Evolutionary conservation across 306 rosid species (phyloP).

Genomic region (Parietaria judaica): DNA sequence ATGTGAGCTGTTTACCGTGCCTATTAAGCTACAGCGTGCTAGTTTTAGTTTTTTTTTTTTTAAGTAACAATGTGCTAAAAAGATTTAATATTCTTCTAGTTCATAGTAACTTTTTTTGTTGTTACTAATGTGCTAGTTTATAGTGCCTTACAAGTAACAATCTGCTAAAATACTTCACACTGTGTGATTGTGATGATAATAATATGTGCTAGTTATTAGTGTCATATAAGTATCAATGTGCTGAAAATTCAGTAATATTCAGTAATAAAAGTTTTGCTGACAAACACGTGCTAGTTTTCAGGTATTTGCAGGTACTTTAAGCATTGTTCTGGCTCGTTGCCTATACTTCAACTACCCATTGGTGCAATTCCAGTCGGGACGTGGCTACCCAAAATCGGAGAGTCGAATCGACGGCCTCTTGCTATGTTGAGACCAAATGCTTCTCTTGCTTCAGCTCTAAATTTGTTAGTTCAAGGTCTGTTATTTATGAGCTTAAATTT

Average conservation of each 20-base stretch:
- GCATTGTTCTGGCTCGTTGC: constrained; percentile 72
- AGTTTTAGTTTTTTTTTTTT: constrained; percentile 8
- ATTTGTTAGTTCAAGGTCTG: constrained; percentile 77
- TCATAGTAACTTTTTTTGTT: no score
- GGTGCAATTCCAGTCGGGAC: constrained; percentile 85
- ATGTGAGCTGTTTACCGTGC: constrained; percentile 40
- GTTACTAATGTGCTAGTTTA: no score
- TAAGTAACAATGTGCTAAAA: no score
- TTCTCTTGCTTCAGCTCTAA: constrained; percentile 74
- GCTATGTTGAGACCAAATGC: constrained; percentile 88
- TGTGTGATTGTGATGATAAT: background rate
- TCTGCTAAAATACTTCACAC: no score
- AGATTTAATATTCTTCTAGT: no score
- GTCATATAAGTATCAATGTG: no score
- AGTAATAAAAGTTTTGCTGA: constrained; percentile 19
- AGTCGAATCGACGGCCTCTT: constrained; percentile 59
- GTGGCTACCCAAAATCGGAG: constrained; percentile 97
- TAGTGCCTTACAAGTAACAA: no score
- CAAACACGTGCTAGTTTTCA: constrained; percentile 45
- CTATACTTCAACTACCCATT: constrained; percentile 84
- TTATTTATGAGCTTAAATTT: background rate
- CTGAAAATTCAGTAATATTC: background rate
- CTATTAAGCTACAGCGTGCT: background rate
- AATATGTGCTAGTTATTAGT: no score
- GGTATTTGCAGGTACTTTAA: constrained; percentile 94